Evolutionary conservation across 768 basidiomycete species (phyloP).

Genomic region (Termitomyces sp.): DNA sequence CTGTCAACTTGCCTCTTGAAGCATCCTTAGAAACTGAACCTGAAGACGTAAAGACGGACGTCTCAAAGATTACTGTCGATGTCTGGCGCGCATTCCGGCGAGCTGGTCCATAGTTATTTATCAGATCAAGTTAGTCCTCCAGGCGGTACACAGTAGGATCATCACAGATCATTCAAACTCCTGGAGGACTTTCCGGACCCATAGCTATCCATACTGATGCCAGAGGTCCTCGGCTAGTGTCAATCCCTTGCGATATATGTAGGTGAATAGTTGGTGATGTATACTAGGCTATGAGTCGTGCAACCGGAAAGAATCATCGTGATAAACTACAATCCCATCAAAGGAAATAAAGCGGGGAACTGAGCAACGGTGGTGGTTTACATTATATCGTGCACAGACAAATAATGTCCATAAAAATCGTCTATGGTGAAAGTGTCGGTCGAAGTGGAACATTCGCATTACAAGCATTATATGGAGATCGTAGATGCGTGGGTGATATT

Average conservation of each 20-base stretch:
- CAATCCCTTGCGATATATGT: neutral
- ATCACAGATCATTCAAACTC: too few species aligned
- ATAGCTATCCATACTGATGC: too few species aligned
- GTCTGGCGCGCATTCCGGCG: too few species aligned
- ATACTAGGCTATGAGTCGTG: neutral
- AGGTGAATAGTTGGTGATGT: neutral
- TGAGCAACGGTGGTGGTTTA: constrained; percentile 1
- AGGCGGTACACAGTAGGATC: too few species aligned
- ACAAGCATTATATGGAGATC: constrained; percentile 1
- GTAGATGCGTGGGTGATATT: neutral
- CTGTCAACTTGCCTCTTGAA: too few species aligned
- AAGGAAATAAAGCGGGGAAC: neutral
- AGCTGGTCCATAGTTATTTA: too few species aligned
- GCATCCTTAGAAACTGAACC: too few species aligned
- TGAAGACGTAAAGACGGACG: too few species aligned
- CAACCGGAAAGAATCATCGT: neutral
- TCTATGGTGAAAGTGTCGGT: constrained; percentile 1
- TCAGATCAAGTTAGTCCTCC: too few species aligned
- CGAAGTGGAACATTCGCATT: neutral
- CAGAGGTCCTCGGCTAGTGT: neutral
- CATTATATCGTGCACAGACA: neutral
- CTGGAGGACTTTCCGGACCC: too few species aligned
- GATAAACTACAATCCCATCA: constrained; percentile 6
- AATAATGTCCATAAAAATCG: neutral
- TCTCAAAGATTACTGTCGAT: too few species aligned